Conservation (phyloP, 352 stramenopile genomes). For the Phytopythium cucurbitacearum region DNA sequence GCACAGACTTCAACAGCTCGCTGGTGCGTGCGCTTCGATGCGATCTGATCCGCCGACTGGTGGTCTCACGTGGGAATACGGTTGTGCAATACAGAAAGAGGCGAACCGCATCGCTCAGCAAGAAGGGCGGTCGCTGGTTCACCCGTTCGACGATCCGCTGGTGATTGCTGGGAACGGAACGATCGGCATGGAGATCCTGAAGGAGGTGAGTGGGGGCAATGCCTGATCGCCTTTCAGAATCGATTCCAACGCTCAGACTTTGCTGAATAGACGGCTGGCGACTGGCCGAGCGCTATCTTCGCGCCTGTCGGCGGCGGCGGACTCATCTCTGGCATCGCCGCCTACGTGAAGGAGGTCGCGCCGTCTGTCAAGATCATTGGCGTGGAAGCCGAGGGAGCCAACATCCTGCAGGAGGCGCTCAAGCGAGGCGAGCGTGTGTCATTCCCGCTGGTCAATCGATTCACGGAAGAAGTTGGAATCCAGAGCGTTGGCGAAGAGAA, state of each 20-base stretch:
- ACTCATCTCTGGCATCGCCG: conserved; percentile 94
- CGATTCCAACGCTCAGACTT: background rate
- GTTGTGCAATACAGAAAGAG: conserved; percentile 59
- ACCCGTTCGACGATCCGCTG: conserved; percentile 97
- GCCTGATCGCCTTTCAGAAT: background rate
- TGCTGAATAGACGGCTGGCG: conserved; percentile 59
- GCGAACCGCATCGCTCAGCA: conserved; percentile 88
- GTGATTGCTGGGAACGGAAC: conserved; percentile 98
- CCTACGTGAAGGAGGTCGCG: conserved; percentile 85
- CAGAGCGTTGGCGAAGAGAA: conserved; percentile 93
- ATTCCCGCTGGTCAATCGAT: conserved; percentile 93
- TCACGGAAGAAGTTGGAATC: conserved; percentile 97
- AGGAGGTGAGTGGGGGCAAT: conserved; percentile 38
- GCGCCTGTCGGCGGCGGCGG: conserved; percentile 96
- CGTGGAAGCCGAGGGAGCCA: conserved; percentile 94
- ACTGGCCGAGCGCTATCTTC: conserved; percentile 95
- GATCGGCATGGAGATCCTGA: conserved; percentile 93
- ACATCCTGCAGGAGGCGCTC: conserved; percentile 92
- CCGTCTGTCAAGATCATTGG: conserved; percentile 94
- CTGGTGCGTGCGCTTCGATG: conserved; percentile 25
- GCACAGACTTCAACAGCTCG: conserved; percentile 96
- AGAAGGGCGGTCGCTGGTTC: conserved; percentile 93
- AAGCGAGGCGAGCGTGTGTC: conserved; percentile 79
- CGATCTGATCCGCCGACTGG: background rate
- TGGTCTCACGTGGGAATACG: background rate